phyloP scores from a whole-genome alignment of 768 basidiomycete genomes.

The Lactarius hatsudake region DNA sequence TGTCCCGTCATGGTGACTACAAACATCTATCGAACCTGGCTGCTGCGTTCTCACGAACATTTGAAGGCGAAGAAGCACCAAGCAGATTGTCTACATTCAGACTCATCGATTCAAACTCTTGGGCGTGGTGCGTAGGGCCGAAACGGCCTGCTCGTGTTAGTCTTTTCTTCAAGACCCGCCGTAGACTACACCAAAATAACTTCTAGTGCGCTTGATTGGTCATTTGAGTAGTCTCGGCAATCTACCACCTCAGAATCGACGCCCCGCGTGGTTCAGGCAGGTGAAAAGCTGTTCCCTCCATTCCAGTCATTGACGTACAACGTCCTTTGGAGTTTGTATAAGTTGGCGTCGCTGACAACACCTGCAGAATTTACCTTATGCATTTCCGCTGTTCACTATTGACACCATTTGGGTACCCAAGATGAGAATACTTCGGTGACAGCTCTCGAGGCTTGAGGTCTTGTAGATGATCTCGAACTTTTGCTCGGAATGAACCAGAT shows the following conservation, averaged over 20 bases:
- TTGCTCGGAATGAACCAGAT: slow-evolving; percentile 1
- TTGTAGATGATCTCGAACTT: background rate
- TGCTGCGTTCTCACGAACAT: background rate
- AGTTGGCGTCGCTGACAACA: too few relatives aligned
- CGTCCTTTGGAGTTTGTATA: too few relatives aligned
- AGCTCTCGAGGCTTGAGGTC: background rate
- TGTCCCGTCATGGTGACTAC: background rate
- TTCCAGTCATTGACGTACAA: background rate
- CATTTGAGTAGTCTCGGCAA: background rate
- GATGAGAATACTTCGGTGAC: background rate
- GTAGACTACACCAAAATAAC: slow-evolving; percentile 2
- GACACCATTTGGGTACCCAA: background rate
- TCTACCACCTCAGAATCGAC: background rate
- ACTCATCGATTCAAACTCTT: background rate
- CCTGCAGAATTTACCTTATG: too few relatives aligned
- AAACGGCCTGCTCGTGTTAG: background rate
- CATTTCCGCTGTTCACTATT: background rate
- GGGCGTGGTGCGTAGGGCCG: background rate
- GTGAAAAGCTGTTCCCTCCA: background rate
- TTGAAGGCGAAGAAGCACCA: background rate
- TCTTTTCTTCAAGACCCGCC: background rate
- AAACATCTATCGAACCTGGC: background rate
- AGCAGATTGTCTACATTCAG: background rate
- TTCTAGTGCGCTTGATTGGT: background rate
- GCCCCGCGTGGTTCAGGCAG: background rate